Evolutionary conservation across 352 stramenopile genomes (phyloP), one percentile per base, ranked within the genome.

Genomic region (Globisporangium paroecandrum): DNA sequence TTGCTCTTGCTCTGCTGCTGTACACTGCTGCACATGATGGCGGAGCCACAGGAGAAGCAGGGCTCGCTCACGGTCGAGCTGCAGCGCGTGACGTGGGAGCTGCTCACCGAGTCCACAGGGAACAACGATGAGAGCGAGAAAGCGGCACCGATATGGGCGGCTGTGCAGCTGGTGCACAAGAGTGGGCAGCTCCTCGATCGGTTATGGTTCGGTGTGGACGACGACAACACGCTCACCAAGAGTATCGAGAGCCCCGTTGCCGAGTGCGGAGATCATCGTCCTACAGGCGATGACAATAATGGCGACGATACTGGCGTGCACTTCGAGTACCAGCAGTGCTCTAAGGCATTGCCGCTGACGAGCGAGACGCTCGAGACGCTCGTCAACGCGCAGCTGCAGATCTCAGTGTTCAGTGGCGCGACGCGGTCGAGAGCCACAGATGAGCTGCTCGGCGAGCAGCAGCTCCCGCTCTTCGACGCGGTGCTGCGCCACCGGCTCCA

Each of bases 321-420:
- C 25, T 58, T 87, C 9, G 66, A 69, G 47, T 91, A 90, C 69
- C 64, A 58, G n/a, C 83, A 92, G 56, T 79, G 68, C 63, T 90
- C 83, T 0, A 74, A 70, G 25, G 47, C 77, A 0, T 53, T 92
- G 6, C 53, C 61, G 10, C 64, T 90, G 29, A 77, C 72, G 6
- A 66, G 46, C 2, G 74, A 71, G 3, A 63, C 72, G 53, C 65
- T 89, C 41, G 69, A 77, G 51, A 74, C 78, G 53, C 69, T 92
- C 41, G 49, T 77, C 32, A 55, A 76, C 8, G 66, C 79, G n/a
- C 64, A 75, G 25, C 54, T 90, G 27, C 46, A 71, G 9, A 49
- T 90, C 13, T 76, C 76, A 13, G 57, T 92, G 41, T 89, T 77
- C 62, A 68, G 43, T 5, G 83, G 81, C 22, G 24, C 61, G 15